phyloP scores from a whole-genome alignment of 108 stramenopile genomes.

The Cyclostephanos tholiformis region DNA sequence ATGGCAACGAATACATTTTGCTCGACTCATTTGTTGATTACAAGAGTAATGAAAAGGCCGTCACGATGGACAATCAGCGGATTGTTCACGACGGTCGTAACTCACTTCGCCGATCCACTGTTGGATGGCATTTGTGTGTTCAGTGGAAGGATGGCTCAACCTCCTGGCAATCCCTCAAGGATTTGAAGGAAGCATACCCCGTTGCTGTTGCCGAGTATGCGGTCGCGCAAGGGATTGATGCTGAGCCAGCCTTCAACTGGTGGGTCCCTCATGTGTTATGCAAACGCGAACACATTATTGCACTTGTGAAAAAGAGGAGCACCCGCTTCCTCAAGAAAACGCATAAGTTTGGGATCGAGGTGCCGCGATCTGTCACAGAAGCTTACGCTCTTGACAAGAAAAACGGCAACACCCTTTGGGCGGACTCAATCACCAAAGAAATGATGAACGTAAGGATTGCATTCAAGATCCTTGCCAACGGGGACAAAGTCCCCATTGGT shows the following conservation, averaged over 20 bases:
- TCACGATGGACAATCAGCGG: not conserved
- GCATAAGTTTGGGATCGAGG: conserved; percentile 32
- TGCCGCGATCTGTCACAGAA: conserved; percentile 43
- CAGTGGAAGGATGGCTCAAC: conserved; percentile 46
- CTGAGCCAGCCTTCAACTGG: conserved; percentile 36
- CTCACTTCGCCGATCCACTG: conserved; percentile 17
- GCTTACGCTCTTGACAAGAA: conserved; percentile 41
- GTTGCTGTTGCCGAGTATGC: conserved; percentile 24
- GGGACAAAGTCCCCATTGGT: conserved; percentile 37
- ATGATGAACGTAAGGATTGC: conserved; percentile 48
- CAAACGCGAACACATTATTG: conserved; percentile 17
- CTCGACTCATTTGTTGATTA: conserved; percentile 14
- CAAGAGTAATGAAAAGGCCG: not conserved
- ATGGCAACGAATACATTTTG: conserved; percentile 21
- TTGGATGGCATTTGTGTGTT: conserved; percentile 39
- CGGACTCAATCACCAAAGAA: conserved; percentile 50
- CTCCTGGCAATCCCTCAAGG: conserved; percentile 25
- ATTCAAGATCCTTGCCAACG: conserved; percentile 31
- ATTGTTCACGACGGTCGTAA: not conserved
- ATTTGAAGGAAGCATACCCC: conserved; percentile 23
- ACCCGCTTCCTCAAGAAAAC: conserved; percentile 15
- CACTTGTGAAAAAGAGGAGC: conserved; percentile 4
- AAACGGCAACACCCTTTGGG: conserved; percentile 49
- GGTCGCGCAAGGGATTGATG: not conserved
- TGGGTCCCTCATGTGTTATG: conserved; percentile 10